Conservation (phyloP, 108 stramenopile species). For the Cylindrotheca fusiformis region DNA sequence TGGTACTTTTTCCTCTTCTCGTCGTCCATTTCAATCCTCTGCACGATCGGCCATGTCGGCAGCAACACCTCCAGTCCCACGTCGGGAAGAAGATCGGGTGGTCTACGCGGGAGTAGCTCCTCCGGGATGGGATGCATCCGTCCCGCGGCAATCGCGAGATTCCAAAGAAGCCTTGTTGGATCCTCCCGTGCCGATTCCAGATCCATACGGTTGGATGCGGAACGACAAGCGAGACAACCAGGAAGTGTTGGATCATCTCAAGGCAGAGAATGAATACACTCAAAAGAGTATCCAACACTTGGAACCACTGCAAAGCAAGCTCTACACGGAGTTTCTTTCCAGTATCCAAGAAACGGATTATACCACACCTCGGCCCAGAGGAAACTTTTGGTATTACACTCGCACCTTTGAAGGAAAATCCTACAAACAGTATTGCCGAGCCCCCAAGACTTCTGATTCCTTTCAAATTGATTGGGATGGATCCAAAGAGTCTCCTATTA, state of each 20-base stretch:
- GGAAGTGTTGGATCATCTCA: slow-evolving; percentile 75
- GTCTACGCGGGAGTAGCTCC: slow-evolving; percentile 55
- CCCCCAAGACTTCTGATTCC: slow-evolving; percentile 32
- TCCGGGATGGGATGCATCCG: slow-evolving; percentile 18
- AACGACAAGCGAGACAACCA: slow-evolving; percentile 74
- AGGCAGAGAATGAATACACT: slow-evolving; percentile 84
- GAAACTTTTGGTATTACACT: slow-evolving; percentile 81
- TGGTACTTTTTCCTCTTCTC: no score
- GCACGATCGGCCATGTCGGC: slow-evolving; percentile 1
- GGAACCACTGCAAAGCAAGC: slow-evolving; percentile 39
- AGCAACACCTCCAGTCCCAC: slow-evolving; percentile 53
- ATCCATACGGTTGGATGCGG: slow-evolving; percentile 93
- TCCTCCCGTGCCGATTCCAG: slow-evolving; percentile 62
- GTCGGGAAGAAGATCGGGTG: slow-evolving; percentile 69
- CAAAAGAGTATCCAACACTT: slow-evolving; percentile 63
- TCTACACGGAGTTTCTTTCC: slow-evolving; percentile 80
- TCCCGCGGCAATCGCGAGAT: slow-evolving; percentile 58
- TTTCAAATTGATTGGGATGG: slow-evolving; percentile 58
- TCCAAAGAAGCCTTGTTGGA: slow-evolving; percentile 65
- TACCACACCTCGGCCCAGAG: slow-evolving; percentile 65
- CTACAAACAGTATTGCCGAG: slow-evolving; percentile 85
- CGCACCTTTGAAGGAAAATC: slow-evolving; percentile 86
- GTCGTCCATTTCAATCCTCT: no score
- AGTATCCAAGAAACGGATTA: slow-evolving; percentile 85
- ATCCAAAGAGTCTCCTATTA: slow-evolving; percentile 49